A percentile compares a stretch with the other conserved stretches of the same genome.
These are phyloP conservation scores for Asterophora parasitica DNA, from an alignment of 768 basidiomycete genomes.

Conservation along the genomic window DNA sequence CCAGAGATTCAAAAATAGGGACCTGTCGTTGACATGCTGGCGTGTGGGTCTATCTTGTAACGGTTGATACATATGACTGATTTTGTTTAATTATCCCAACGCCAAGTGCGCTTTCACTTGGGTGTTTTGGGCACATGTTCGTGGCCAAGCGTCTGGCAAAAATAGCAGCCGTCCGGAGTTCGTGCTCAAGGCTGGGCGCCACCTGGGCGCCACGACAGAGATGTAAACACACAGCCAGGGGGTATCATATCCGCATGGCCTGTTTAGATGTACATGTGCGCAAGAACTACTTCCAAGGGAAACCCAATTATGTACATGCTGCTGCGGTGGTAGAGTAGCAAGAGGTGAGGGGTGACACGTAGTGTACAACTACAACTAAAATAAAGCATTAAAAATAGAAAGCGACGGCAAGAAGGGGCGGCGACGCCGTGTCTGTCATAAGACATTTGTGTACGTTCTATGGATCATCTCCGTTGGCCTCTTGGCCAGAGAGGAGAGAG, in stretches of 20 bases:
- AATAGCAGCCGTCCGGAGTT: conserved; percentile 8
- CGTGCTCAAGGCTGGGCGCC: background rate
- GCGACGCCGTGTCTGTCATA: too few relatives aligned
- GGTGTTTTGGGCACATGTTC: conserved; percentile 15
- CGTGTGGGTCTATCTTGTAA: conserved; percentile 11
- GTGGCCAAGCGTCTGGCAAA: conserved; percentile 15
- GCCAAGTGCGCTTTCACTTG: conserved; percentile 14
- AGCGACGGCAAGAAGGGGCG: background rate
- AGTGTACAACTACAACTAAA: conserved; percentile 13
- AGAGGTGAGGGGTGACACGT: conserved; percentile 3
- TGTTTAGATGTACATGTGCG: conserved; percentile 5
- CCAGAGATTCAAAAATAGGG: conserved; percentile 12
- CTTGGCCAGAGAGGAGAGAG: conserved; percentile 54
- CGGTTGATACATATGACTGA: conserved; percentile 10
- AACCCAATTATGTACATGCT: conserved; percentile 11
- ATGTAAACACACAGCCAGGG: background rate
- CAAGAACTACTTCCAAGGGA: background rate
- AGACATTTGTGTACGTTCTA: conserved; percentile 16
- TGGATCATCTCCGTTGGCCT: conserved; percentile 30
- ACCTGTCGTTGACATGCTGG: conserved; percentile 7
- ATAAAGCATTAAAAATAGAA: conserved; percentile 8
- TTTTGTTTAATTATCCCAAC: conserved; percentile 8
- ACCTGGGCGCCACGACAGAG: background rate
- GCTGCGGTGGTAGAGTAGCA: conserved; percentile 1
- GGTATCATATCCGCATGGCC: conserved; percentile 6